Evolutionary conservation across 306 rosid genomes (phyloP).

Genomic region (Aeschynomene evenia): DNA sequence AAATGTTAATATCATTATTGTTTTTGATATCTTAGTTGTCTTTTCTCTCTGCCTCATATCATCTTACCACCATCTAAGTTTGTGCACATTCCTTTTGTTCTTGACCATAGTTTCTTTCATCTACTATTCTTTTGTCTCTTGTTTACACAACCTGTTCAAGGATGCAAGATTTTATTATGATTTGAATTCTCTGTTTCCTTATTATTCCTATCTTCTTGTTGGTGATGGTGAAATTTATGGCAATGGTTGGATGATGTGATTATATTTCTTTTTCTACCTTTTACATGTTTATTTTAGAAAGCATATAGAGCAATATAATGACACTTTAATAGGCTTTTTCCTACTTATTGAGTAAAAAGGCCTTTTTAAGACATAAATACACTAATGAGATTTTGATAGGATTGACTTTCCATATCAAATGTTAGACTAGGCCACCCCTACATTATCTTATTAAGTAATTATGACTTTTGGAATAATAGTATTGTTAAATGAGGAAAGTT

Average conservation of each 20-base stretch:
- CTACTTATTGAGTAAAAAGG: not conserved
- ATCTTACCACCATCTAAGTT: not conserved
- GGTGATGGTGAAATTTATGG: slow-evolving; percentile 12
- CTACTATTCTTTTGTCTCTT: not conserved
- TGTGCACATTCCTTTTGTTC: slow-evolving; percentile 7
- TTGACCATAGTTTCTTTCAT: not conserved
- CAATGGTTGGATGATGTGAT: not conserved
- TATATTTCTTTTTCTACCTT: not conserved
- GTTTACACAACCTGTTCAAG: not conserved
- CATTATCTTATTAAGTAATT: not conserved
- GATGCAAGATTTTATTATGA: not conserved
- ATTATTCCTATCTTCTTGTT: not conserved
- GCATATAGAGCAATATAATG: not conserved
- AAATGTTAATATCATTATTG: not conserved
- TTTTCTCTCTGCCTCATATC: slow-evolving; percentile 8
- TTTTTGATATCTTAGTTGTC: not conserved
- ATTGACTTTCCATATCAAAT: not conserved
- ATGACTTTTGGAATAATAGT: not conserved
- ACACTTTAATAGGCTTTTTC: not conserved
- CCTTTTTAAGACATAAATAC: not conserved
- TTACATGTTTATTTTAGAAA: not conserved
- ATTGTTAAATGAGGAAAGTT: too few species aligned
- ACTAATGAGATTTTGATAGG: not conserved
- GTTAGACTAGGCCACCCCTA: not conserved
- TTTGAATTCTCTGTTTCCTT: not conserved